Base-by-base conservation (phyloP, 2,329 filamentous ascomycete species). In the Cladophialophora bantiana region DNA sequence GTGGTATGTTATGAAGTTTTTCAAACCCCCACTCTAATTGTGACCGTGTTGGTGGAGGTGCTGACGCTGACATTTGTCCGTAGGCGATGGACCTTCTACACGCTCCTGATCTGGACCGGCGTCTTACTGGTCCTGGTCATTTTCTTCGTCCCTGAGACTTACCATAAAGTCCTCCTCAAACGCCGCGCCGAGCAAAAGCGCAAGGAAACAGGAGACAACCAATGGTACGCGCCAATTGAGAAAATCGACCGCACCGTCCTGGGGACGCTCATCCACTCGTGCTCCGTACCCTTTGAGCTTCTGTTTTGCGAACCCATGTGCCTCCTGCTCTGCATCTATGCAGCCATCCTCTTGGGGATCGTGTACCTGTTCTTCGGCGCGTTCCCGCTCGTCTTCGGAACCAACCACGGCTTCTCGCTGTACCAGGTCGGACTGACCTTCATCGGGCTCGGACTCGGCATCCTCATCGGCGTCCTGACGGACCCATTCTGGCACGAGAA, bases 341-440 rank as follows among this genome's bases (percentile, higher is more conserved):
- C 91, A 0, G 92, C 93, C 45, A 87, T 97, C 62, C 82, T 97
- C n/a, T 83, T 97, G 7, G 94, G 93, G 4, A 90, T 96, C 53
- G 81, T 97, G 2, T 97, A 97, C 76, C 86, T 97, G 45, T 96
- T 96, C 82, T 96, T 96, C 76, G 93, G 93, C 20, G 93, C 93
- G 0, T 96, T 97, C 74, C 86, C 90, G 4, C 81, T 96, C 53
- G 88, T 97, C 15, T 97, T 97, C 75, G 77, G 83, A 32, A 86
- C 84, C 53, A 73, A 77, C 45, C 80, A 81, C 73, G 74, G 74
- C 67, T 80, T 81, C 73, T 55, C 53, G 64, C 42, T 72, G 58
- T 54, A 74, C 58, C 26, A 75, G 73, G 42, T 73, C 58, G 67
- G 73, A 12, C 67, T 79, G 4, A 73, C 75, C 1, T 79, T 77